Base-by-base conservation (phyloP, 345 rosid species). In the Moricandia arvensis region DNA sequence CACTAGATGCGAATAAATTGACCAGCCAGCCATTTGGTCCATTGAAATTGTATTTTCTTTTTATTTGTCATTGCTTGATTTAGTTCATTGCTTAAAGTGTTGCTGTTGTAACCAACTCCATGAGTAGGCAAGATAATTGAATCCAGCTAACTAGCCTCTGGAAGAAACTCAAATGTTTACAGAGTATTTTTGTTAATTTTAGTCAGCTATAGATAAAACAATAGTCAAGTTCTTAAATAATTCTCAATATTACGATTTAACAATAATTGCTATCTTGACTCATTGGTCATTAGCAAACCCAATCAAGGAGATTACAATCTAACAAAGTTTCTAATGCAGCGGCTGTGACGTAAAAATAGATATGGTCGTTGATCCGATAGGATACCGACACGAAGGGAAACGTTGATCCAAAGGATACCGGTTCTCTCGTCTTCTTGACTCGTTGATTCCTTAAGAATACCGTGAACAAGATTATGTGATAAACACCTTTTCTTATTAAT, bases 81-180 rank as follows among this genome's bases (percentile, higher is more conserved):
- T 55, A 55, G 30, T 16, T 60, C 47, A 29, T 26, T 26, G 63
- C 18, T 65, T 38, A 54, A 45, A 62, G 37, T 35, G 10, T 72
- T 34, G 68, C 24, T 59, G 81, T 49, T 78, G 69, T 67, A 60
- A 66, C 73, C 57, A 72, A 77, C 58, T 73, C 68, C 73, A 72
- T 60, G 59, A 67, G 33, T 67, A 72, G 31, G 49, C 63, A 66
- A 72, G 51, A 66, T 78, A 67, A 78, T 78, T 72, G 81, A 78
- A 37, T 72, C 68, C 81, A 78, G 64, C 81, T 72, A 71, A 16
- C 53, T 47, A 47, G 62, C 33, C 9, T 15, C 62, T 58, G 11
- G n/a, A 54, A 54, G 13, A 54, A 34, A 7, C 62, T 54, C 61
- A 15, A 0, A 59, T 24, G 15, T 35, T 73, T 13, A 7, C 45